Conservation (phyloP, 2,329 filamentous ascomycete species). For the Pseudogymnoascus sp. region DNA sequence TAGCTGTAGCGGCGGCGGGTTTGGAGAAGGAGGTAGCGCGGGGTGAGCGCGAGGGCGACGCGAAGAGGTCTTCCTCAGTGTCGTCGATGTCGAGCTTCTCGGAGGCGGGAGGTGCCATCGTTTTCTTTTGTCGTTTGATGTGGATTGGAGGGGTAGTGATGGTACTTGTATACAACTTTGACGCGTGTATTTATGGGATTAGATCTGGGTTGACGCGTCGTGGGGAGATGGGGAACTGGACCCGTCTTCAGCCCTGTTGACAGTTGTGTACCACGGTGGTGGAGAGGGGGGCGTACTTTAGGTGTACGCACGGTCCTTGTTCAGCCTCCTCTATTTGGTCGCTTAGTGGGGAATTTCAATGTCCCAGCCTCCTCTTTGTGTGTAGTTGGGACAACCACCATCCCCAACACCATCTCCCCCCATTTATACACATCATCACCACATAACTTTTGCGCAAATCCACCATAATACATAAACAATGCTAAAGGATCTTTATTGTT, state of each 20-base stretch:
- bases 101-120: slow-evolving; percentile 25
- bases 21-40: slow-evolving; percentile 22
- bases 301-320: not conserved
- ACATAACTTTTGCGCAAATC: not conserved
- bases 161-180: not conserved
- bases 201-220: not conserved
- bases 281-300: not conserved
- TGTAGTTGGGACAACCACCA: not conserved
- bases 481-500: not conserved
- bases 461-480: not conserved
- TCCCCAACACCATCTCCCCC: not conserved
- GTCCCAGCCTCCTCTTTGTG: not conserved
- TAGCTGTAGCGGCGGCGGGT: slow-evolving; percentile 22
- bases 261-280: not conserved
- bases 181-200: not conserved
- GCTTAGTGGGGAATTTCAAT: not conserved
- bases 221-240: not conserved
- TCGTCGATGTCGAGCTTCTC: slow-evolving; percentile 45
- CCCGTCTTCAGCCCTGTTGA: not conserved
- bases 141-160: not conserved
- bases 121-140: not conserved
- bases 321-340: not conserved
- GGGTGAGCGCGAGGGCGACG: slow-evolving; percentile 41
- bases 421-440: not conserved
- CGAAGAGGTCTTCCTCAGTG: slow-evolving; percentile 47